These are phyloP conservation scores for Penicillium sp. DNA, from an alignment of 2,329 filamentous ascomycete genomes.

Conservation along the genomic window DNA sequence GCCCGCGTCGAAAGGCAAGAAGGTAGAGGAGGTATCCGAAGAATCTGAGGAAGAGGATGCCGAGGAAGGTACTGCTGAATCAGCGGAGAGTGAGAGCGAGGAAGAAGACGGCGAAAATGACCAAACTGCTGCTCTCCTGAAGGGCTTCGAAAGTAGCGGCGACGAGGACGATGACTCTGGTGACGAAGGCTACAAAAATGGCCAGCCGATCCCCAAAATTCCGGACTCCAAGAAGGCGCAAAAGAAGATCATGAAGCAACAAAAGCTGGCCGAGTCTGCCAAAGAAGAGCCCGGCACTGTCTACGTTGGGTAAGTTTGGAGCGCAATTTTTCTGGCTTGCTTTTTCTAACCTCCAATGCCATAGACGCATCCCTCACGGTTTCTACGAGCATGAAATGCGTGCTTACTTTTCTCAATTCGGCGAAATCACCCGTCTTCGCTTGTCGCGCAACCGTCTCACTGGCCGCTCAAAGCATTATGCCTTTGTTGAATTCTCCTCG, in stretches of 20 bases:
- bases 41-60: constrained; percentile 35
- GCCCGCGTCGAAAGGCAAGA: constrained; percentile 40
- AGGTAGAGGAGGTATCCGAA: constrained; percentile 39
- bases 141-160: constrained; percentile 51
- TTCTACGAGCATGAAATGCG: constrained; percentile 97
- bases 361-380: constrained; percentile 74
- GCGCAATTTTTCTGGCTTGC: constrained; percentile 3
- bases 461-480: constrained; percentile 85
- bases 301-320: constrained; percentile 64
- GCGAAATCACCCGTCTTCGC: constrained; percentile 68
- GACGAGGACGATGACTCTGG: constrained; percentile 49
- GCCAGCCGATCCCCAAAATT: constrained; percentile 40
- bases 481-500: constrained; percentile 81
- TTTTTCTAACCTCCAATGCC: constrained; percentile 14
- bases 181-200: constrained; percentile 44
- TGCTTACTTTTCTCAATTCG: constrained; percentile 90
- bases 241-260: constrained; percentile 48
- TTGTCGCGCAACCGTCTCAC: constrained; percentile 89
- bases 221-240: constrained; percentile 44
- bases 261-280: constrained; percentile 42
- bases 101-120: constrained; percentile 43
- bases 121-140: constrained; percentile 50
- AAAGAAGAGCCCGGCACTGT: constrained; percentile 63
- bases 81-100: constrained; percentile 22
- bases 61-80: constrained; percentile 13